Evolutionary conservation across 768 basidiomycete genomes (phyloP).

Genomic region (Suillus bovinus): DNA sequence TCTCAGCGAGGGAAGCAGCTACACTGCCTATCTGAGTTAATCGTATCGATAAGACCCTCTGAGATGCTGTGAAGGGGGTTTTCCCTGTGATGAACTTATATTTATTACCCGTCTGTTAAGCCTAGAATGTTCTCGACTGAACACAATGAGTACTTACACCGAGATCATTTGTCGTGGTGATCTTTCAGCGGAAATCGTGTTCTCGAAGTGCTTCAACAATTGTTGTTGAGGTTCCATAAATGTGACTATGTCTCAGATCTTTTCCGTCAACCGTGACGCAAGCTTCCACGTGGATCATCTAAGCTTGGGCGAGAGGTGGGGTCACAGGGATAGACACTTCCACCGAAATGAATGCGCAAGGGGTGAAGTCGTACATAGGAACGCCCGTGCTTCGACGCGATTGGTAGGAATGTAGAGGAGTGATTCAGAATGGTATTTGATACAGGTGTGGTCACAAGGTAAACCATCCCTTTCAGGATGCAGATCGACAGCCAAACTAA

Average conservation of each 20-base stretch:
- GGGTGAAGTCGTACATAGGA: constrained; percentile 9
- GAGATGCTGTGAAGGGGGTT: background rate
- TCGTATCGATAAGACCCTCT: background rate
- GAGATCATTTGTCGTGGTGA: background rate
- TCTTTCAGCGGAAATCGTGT: background rate
- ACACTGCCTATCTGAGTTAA: constrained; percentile 2
- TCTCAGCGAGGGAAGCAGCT: background rate
- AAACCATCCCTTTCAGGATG: background rate
- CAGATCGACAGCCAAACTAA: background rate
- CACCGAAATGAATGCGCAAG: constrained; percentile 18
- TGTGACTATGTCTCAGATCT: background rate
- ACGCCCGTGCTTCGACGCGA: constrained; percentile 22
- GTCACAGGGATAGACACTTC: constrained; percentile 16
- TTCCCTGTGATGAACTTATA: background rate
- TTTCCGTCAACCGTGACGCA: constrained; percentile 4
- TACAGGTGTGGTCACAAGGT: background rate
- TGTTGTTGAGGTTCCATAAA: background rate
- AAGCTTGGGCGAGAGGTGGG: constrained; percentile 10
- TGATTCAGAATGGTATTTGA: background rate
- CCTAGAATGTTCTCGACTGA: background rate
- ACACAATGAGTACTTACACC: background rate
- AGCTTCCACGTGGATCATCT: constrained; percentile 7
- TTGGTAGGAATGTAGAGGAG: constrained; percentile 19
- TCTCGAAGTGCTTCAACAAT: background rate
- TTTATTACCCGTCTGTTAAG: background rate